These are phyloP conservation scores for Cyberlindnera bimundalis DNA, from an alignment of 805 yeast genomes.

Conservation along the genomic window DNA sequence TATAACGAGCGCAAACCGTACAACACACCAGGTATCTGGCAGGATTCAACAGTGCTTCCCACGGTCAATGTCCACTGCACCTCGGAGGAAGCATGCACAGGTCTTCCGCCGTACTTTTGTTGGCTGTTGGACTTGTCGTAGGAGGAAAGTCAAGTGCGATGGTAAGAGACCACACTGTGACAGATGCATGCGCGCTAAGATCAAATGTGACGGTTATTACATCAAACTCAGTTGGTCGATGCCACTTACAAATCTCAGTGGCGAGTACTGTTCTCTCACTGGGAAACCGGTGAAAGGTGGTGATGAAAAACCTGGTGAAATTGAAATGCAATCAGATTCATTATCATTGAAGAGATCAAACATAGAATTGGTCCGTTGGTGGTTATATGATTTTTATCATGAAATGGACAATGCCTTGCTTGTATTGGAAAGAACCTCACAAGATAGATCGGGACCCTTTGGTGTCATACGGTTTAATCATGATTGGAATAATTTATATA, in stretches of 20 bases:
- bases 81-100: conserved; percentile 15
- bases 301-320: conserved; percentile 5
- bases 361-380: conserved; percentile 46
- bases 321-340: conserved; percentile 10
- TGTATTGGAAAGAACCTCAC: conserved; percentile 30
- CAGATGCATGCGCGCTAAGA: conserved; percentile 61
- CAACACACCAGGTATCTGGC: not conserved
- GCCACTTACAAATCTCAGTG: conserved; percentile 44
- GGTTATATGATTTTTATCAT: conserved; percentile 47
- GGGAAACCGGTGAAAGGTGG: conserved; percentile 11
- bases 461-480: conserved; percentile 14
- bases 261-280: conserved; percentile 32
- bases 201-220: conserved; percentile 78
- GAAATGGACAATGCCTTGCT: conserved; percentile 72
- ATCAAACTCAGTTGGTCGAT: conserved; percentile 72
- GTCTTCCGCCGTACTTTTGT: conserved; percentile 48
- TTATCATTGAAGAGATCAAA: conserved; percentile 51
- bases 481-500: too few relatives aligned
- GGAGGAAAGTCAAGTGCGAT: conserved; percentile 83
- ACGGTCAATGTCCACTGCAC: not conserved
- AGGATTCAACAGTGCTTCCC: too few relatives aligned
- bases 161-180: conserved; percentile 62
- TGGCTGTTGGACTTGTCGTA: conserved; percentile 88
- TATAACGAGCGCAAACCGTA: too few relatives aligned
- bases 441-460: conserved; percentile 19